phyloP scores from a whole-genome alignment of 176 grass and related monocot genomes.

The Oryza longistaminata region DNA sequence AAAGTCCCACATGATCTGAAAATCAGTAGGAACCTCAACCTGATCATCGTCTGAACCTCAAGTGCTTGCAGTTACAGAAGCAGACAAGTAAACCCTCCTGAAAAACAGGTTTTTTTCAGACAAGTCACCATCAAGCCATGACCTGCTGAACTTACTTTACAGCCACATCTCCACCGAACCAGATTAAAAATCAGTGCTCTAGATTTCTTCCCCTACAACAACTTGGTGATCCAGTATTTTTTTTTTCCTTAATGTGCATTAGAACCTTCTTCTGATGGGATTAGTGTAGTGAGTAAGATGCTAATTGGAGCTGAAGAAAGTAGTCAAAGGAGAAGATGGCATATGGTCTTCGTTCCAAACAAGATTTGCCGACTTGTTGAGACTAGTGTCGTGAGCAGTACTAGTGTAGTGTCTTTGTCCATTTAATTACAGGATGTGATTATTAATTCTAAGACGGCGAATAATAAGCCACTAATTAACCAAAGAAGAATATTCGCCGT shows the following conservation, averaged over 20 bases:
- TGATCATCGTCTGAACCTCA: background rate
- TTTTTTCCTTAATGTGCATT: background rate
- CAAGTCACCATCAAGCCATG: conserved; percentile 6
- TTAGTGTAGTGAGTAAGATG: background rate
- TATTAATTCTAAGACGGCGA: background rate
- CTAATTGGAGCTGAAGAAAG: background rate
- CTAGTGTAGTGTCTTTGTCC: background rate
- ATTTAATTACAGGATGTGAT: background rate
- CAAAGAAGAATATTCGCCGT: background rate
- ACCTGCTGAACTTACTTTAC: background rate
- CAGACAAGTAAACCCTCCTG: conserved; percentile 7
- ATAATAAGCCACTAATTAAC: background rate
- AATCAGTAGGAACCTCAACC: background rate
- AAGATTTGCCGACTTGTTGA: background rate
- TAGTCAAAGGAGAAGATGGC: background rate
- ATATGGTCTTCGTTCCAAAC: background rate
- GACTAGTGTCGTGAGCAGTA: background rate
- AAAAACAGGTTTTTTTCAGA: background rate
- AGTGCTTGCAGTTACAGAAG: background rate
- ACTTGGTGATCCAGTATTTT: background rate
- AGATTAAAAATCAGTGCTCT: background rate
- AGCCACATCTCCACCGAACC: background rate
- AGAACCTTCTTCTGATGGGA: background rate
- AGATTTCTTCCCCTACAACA: background rate
- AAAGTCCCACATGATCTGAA: too few relatives aligned